Conservation (phyloP, 768 basidiomycete species). For the Lactarius indigo region DNA sequence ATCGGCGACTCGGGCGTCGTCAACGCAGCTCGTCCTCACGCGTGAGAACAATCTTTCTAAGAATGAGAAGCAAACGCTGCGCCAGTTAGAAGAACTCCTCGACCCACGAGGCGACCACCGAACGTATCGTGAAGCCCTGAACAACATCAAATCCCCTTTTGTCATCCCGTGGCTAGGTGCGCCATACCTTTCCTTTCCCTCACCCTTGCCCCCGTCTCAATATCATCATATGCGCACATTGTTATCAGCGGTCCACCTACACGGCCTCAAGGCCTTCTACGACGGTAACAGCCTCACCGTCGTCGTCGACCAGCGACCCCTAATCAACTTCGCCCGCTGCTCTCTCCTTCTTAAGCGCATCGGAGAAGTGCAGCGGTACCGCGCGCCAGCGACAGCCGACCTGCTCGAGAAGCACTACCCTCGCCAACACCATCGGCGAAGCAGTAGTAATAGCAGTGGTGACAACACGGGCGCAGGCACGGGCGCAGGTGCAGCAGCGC, state of each 20-base stretch:
- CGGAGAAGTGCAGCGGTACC: constrained; percentile 34
- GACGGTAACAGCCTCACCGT: background rate
- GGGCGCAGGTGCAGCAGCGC: constrained; percentile 28
- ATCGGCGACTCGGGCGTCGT: constrained; percentile 38
- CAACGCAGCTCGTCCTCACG: constrained; percentile 33
- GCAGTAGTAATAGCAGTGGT: background rate
- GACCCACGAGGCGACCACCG: constrained; percentile 36
- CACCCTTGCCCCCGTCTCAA: background rate
- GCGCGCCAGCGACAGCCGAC: constrained; percentile 32
- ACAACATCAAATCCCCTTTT: constrained; percentile 28
- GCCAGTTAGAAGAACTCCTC: constrained; percentile 29
- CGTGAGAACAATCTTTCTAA: constrained; percentile 20
- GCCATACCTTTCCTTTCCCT: background rate
- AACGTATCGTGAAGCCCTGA: constrained; percentile 38
- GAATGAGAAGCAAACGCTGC: constrained; percentile 31
- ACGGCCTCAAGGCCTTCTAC: constrained; percentile 4
- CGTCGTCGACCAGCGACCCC: constrained; percentile 30
- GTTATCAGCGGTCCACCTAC: constrained; percentile 36
- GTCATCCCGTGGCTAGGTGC: constrained; percentile 42
- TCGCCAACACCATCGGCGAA: background rate
- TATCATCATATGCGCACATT: background rate
- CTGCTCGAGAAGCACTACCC: constrained; percentile 26
- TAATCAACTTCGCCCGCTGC: constrained; percentile 46
- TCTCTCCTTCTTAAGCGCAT: constrained; percentile 38
- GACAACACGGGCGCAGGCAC: constrained; percentile 27